Evolutionary conservation across 495 filamentous ascomycete species (phyloP).

Genomic region (Podospora didyma): DNA sequence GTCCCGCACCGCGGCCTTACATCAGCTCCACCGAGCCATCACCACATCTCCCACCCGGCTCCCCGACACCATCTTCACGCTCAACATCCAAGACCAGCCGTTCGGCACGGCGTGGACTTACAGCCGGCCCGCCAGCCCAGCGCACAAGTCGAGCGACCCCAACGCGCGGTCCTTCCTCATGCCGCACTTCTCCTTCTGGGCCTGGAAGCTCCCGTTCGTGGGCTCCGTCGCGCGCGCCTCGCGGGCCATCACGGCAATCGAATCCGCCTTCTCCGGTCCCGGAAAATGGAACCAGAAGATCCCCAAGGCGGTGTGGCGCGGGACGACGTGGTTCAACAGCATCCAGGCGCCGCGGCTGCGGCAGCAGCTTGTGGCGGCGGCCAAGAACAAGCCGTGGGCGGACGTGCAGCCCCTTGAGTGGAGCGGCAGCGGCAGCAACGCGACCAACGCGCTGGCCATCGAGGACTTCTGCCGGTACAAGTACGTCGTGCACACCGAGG

Average conservation of each 20-base stretch:
- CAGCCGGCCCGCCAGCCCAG: constrained; percentile 34
- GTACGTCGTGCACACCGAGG: constrained; percentile 58
- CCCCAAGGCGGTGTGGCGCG: constrained; percentile 67
- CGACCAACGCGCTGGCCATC: constrained; percentile 34
- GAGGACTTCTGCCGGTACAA: constrained; percentile 41
- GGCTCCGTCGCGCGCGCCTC: constrained; percentile 53
- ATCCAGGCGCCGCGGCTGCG: constrained; percentile 38
- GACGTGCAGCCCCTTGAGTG: constrained; percentile 47
- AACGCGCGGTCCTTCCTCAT: constrained; percentile 58
- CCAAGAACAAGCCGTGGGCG: constrained; percentile 40
- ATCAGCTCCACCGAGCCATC: constrained; percentile 49
- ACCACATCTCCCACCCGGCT: constrained; percentile 43
- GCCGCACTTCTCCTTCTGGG: constrained; percentile 78
- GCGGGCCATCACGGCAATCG: constrained; percentile 39
- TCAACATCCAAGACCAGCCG: constrained; percentile 42
- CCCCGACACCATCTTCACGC: constrained; percentile 61
- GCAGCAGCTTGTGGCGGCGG: constrained; percentile 36
- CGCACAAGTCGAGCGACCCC: constrained; percentile 42
- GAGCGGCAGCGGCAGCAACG: constrained; percentile 10
- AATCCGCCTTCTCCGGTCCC: constrained; percentile 8
- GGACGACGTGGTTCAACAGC: constrained; percentile 50
- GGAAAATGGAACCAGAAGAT: constrained; percentile 49
- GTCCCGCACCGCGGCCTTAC: constrained; percentile 38
- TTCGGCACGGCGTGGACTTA: constrained; percentile 36
- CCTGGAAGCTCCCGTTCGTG: constrained; percentile 61